Conservation (phyloP, 257 asterid genomes). For the Solanum paucissectum region DNA sequence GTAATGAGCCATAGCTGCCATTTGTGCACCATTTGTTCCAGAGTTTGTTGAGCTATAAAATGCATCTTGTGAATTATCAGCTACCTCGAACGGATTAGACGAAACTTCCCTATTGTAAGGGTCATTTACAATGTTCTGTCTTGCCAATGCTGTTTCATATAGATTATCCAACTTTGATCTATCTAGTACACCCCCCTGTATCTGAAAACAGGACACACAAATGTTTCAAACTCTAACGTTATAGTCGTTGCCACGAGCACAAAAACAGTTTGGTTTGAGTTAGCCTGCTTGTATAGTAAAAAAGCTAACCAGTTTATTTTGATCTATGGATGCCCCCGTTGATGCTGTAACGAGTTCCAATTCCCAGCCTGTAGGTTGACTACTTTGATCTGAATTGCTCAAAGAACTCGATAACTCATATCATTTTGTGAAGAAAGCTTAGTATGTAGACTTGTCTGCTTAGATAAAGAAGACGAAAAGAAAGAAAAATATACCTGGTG, state of each 20-base stretch:
- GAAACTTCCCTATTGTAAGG: constrained; percentile 10
- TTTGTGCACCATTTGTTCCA: constrained; percentile 13
- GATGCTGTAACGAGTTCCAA: constrained; percentile 44
- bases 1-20: constrained; percentile 20
- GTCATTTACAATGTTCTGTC: constrained; percentile 16
- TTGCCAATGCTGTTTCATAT: constrained; percentile 35
- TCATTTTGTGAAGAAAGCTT: background rate
- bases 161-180: constrained; percentile 53
- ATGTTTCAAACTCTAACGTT: background rate
- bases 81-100: constrained; percentile 56
- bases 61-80: background rate
- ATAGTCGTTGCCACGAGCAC: background rate
- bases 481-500: constrained; percentile 27
- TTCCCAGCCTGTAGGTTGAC: constrained; percentile 49
- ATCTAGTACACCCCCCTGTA: constrained; percentile 43
- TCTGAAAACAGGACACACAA: background rate
- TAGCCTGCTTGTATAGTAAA: background rate
- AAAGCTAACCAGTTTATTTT: constrained; percentile 22
- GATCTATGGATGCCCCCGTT: background rate
- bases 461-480: background rate
- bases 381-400: constrained; percentile 13
- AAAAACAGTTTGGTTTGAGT: background rate
- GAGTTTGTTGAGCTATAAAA: constrained; percentile 1
- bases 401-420: constrained; percentile 8
- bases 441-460: background rate